Base-by-base conservation (phyloP, 306 rosid species). In the Dalbergia cultrata region DNA sequence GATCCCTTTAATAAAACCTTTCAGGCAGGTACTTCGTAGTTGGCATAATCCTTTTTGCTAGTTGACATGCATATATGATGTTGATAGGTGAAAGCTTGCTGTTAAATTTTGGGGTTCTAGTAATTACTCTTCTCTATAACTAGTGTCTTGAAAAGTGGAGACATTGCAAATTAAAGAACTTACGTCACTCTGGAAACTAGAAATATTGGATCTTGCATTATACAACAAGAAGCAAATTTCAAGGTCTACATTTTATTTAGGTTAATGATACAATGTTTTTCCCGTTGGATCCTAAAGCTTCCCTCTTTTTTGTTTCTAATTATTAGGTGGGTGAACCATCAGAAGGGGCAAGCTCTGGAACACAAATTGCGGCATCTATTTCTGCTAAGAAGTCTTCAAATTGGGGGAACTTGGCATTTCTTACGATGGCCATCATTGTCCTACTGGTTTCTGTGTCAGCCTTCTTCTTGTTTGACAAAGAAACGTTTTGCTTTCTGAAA, bases 11-110 rank as follows among this genome's bases (percentile, higher is more conserved):
- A 83, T 81, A 74, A 84, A 82, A 87, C 81, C 84, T 87, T 75
- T 65, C 86, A 93, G 97, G 99, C 97, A 90, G 94, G 95, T 94
- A 89, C 72, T 67, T 76, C 60, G 69, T 22, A 14, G 11, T 76
- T 16, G 7, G 9, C 22, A 34, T 80, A 54, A 45, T 80, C 65
- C 8, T 39, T 54, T 60, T 61, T 56, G 62, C 53, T 21, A 16
- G 54, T 72, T 57, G 57, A 39, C 16, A 62, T 18, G 56, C 17
- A 59, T 52, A 66, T 64, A 52, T 49, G 34, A 62, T 49, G 59
- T 21, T 62, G 35, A 47, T 33, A 35, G 13, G 49, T 65, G 59
- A 78, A 18, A 9, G 8, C 13, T 11, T 52, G 17, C 5, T 21
- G 44, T 70, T 47, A 43, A 60, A 76, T 47, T 8, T 47, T 37